phyloP scores from a whole-genome alignment of 129 eudicot species.

The Escallonia herrerae region DNA sequence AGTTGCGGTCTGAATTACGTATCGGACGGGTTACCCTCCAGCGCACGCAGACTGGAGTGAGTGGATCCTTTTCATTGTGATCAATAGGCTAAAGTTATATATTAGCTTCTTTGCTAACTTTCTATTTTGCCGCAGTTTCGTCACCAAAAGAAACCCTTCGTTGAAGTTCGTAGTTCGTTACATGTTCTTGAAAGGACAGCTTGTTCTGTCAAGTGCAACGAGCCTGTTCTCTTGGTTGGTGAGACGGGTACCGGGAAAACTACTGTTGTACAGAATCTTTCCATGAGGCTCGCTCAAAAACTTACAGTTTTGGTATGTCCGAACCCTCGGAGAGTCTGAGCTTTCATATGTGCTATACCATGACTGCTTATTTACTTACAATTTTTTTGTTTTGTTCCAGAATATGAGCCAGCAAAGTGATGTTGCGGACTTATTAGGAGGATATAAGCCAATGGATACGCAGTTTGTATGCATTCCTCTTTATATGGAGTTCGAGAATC shows the following conservation, averaged over 20 bases:
- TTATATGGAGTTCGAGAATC: constrained; percentile 63
- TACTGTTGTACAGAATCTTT: constrained; percentile 87
- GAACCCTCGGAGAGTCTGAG: constrained; percentile 6
- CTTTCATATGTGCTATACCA: too few relatives aligned
- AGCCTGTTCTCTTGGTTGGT: constrained; percentile 95
- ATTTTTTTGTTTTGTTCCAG: constrained; percentile 31
- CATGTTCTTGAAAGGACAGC: constrained; percentile 81
- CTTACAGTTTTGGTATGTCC: constrained; percentile 92
- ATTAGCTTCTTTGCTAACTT: constrained; percentile 12
- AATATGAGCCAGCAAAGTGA: constrained; percentile 99
- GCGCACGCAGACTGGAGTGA: constrained; percentile 32
- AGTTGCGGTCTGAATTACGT: constrained; percentile 40
- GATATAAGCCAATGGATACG: constrained; percentile 76
- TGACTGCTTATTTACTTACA: not conserved
- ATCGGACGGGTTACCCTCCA: constrained; percentile 64
- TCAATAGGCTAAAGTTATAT: too few relatives aligned
- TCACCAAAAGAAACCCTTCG: constrained; percentile 51
- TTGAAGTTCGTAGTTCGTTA: constrained; percentile 64
- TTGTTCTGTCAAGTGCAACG: constrained; percentile 71
- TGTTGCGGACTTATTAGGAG: constrained; percentile 84
- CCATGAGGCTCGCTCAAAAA: constrained; percentile 69
- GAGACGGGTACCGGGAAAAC: constrained; percentile 99
- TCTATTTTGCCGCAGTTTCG: constrained; percentile 19
- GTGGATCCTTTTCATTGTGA: constrained; percentile 16
- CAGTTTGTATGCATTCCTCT: constrained; percentile 73